These are phyloP conservation scores for Lipomyces sp. DNA, from an alignment of 805 yeast genomes.

Conservation along the genomic window DNA sequence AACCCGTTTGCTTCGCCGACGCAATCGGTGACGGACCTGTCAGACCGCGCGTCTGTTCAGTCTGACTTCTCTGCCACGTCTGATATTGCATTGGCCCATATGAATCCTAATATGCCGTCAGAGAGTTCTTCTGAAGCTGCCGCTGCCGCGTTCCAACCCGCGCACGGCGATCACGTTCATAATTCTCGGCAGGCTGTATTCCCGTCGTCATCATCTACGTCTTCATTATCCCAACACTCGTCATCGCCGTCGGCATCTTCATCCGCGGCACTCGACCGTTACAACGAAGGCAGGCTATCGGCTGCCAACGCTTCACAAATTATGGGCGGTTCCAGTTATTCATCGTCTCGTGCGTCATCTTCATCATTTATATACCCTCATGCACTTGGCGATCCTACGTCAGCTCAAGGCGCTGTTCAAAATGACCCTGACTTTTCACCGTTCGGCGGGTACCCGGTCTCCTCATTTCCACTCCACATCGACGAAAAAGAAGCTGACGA, in stretches of 20 bases:
- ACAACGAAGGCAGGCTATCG: not conserved
- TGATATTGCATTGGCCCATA: slow-evolving; percentile 22
- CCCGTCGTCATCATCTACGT: slow-evolving; percentile 25
- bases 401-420: slow-evolving; percentile 21
- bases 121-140: slow-evolving; percentile 1
- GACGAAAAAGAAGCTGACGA: slow-evolving; percentile 97
- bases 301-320: slow-evolving; percentile 19
- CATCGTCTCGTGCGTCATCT: slow-evolving; percentile 26
- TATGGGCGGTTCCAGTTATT: slow-evolving; percentile 20
- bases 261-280: not conserved
- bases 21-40: slow-evolving; percentile 18
- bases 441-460: slow-evolving; percentile 96
- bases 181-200: slow-evolving; percentile 36
- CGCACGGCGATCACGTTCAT: slow-evolving; percentile 31
- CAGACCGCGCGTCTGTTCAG: slow-evolving; percentile 27
- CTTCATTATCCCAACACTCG: slow-evolving; percentile 17
- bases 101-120: not conserved
- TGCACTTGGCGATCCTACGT: slow-evolving; percentile 30
- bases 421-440: slow-evolving; percentile 59
- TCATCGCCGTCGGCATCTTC: slow-evolving; percentile 18
- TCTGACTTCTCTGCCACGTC: slow-evolving; percentile 32
- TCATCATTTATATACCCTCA: slow-evolving; percentile 28
- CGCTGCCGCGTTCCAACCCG: slow-evolving; percentile 23
- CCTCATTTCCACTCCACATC: slow-evolving; percentile 84
- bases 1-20: slow-evolving; percentile 37